Base-by-base conservation (phyloP, 257 asterid species). In the Forsythia viridissima region DNA sequence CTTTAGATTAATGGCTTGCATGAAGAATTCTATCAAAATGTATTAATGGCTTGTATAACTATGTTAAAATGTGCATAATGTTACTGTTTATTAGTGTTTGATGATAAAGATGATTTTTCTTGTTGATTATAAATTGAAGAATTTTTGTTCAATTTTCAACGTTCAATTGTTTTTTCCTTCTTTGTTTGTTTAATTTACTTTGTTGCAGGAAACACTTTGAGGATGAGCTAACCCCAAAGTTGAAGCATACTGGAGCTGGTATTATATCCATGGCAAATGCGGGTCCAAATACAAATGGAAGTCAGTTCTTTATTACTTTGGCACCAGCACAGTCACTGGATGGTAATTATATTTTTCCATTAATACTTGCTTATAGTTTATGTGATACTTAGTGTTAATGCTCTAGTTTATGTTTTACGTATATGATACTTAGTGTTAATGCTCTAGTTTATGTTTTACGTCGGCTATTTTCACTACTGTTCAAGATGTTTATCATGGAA, bases 201-300 rank as follows among this genome's bases (percentile, higher is more conserved):
- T 65, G 59, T 79, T 84, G 88, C 91, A 94, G 99, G 63, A 84
- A 92, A 73, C 96, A 93, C 87, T 96, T 93, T 84, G 99, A 93
- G 2, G 99, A 96, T 69, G 99, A 96, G 91, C 89, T 92, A 69
- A 86, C 75, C 65, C 87, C 90, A 78, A 92, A 93, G 83, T 84
- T 96, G 83, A 96, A 96, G 90, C 98, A 96, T 82, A 93, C 99
- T 0, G 99, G 99, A 75, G 99, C 98, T 76, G 99, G 99, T 59
- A 90, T 96, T 84, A 51, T 96, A 85, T 96, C 97, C 82, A 93
- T 93, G 99, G 99, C 99, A 30, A 93, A 93, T 91, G 99, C 99
- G 72, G 99, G 99, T 76, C 97, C 99, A 11, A 90, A 96, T 84
- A 92, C 99, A 21, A 96, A 96, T 76, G 99, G 99, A 43, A 96